Base-by-base conservation (phyloP, 371 early-diverging fungal genomes). In the Mucor irregularis region DNA sequence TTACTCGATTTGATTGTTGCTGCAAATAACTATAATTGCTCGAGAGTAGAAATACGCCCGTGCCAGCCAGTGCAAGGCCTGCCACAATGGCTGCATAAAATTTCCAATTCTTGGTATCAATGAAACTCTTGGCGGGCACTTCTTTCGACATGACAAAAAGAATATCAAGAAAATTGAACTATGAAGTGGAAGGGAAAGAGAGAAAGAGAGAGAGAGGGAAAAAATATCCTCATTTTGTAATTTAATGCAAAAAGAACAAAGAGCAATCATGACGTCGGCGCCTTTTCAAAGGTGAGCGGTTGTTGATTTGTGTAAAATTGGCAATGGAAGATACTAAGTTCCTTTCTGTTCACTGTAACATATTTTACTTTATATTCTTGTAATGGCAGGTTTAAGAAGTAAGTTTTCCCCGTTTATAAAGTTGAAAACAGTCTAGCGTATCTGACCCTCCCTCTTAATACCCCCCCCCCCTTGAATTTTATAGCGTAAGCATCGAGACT, bases 61-160 rank as follows among this genome's bases (percentile, higher is more conserved):
- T 74, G 31, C 88, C 86, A 4, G 86, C 88, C 4, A 76, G 68
- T 16, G 83, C 64, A n/a, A 80, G 55, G 47, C 85, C 85, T 26
- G 86, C 84, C n/a, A 78, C 78, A 19, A 86, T 71, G 10, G 87
- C 85, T 16, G 80, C 81, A 53, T 83, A 87, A 57, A 88, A 84
- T 66, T 83, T 88, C 89, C 89, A 89, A 69, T 83, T 82, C 61
- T 85, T 84, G 59, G 81, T 84, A 53, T 77, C 80, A 56, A 88
- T 68, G 64, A 83, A 78, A 66, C 77, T 73, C 49, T 79, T 8
- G 16, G 37, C 49, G 14, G 17, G 7, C 1, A 14, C 24, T 25
- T 30, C 14, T 43, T 37, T 48, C 2, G 37, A 50, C 10, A 19
- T 24, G 22, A 9, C 10, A 10, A 19, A 22, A 11, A 21, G n/a